These are phyloP conservation scores for California macrophylla DNA, from an alignment of 441 rosid species.

Conservation along the genomic window DNA sequence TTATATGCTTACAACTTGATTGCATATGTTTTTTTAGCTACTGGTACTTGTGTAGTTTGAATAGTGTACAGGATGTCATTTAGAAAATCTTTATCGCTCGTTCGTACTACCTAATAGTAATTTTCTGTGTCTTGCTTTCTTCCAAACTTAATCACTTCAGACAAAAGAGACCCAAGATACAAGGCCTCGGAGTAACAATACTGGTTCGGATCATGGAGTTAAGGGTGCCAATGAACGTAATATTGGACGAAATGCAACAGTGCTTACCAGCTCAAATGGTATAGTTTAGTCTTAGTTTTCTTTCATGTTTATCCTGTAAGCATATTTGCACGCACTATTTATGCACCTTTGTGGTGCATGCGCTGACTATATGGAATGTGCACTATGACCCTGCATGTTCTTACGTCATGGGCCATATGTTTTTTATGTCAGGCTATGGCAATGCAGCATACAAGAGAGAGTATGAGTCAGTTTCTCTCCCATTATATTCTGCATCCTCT, in stretches of 20 bases:
- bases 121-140: not conserved
- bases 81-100: not conserved
- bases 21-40: not conserved
- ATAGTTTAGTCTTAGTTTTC: slow-evolving; percentile 13
- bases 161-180: slow-evolving; percentile 36
- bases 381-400: not conserved
- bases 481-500: slow-evolving; percentile 18
- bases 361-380: not conserved
- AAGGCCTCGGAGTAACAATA: slow-evolving; percentile 18
- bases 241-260: slow-evolving; percentile 17
- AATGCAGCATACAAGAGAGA: slow-evolving; percentile 23
- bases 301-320: slow-evolving; percentile 5
- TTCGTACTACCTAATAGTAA: not conserved
- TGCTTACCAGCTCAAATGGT: slow-evolving; percentile 24
- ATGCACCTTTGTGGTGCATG: slow-evolving; percentile 9
- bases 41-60: not conserved
- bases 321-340: not conserved
- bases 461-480: slow-evolving; percentile 17
- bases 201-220: slow-evolving; percentile 19
- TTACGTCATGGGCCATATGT: not conserved
- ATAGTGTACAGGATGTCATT: not conserved
- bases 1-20: not conserved
- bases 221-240: slow-evolving; percentile 23
- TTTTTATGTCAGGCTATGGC: not conserved
- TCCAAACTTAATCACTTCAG: slow-evolving; percentile 14